Base-by-base conservation (phyloP, 2,329 filamentous ascomycete genomes). In the Pochonia chlamydosporia region DNA sequence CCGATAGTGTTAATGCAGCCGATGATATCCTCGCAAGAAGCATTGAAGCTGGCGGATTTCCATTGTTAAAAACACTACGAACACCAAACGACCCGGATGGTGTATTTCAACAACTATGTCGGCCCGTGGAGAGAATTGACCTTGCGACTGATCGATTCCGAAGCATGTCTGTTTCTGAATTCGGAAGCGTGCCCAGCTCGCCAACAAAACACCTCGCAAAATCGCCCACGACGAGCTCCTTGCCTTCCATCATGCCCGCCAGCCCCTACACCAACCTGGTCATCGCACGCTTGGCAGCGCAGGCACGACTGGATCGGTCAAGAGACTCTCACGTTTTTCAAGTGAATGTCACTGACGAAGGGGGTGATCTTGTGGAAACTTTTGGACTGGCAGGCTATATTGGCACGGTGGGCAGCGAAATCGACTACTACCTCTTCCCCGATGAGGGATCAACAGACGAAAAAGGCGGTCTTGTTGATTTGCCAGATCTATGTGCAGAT, bases 81-180 rank as follows among this genome's bases (percentile, higher is more conserved):
- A 72, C 80, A 0, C 87, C 85, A 1, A 80, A 80, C 48, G 87
- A 91, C 53, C 77, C 84, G 1, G 78, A 87, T 5, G 87, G 85
- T 23, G 55, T 78, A 7, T 80, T 90, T 52, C 87, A 91, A 64
- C 66, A 71, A 1, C 72, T 89, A 1, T 91, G 87, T 62, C 76
- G 74, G 37, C 85, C 85, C 1, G 67, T 74, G 4, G 76, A 77
- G 25, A 71, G 72, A 25, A 69, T 79, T 18, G 73, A 81, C 35
- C 66, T 76, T 20, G 70, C 75, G 1, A 65, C 64, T 9, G 76
- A 81, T 51, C 71, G 72, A 20, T 75, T 72, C 58, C 67, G 66
- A 18, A 21, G 40, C 16, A 33, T 10, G 25, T 46, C 47, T 7
- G 40, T 52, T 11, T 48, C 49, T 1, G 52, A 54, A 20, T 49